phyloP scores from a whole-genome alignment of 2,329 filamentous ascomycete genomes.

The Mariannaea elegans region DNA sequence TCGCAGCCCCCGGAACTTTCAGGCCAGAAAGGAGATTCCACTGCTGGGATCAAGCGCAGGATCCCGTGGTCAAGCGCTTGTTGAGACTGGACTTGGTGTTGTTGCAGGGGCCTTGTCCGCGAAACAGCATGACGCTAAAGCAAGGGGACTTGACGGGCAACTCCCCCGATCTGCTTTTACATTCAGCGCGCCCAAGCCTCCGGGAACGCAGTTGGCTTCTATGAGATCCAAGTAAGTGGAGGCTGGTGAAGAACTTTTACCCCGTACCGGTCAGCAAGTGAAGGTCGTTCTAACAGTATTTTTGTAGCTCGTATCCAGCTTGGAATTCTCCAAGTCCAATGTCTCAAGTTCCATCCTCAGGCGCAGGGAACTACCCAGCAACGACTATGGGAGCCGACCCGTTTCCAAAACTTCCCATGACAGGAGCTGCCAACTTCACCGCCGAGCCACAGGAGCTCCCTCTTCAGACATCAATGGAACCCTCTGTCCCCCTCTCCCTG shows the following conservation, averaged over 20 bases:
- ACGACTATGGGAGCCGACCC: slow-evolving; percentile 60
- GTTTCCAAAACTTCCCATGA: slow-evolving; percentile 63
- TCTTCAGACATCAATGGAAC: slow-evolving; percentile 60
- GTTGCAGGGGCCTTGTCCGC: slow-evolving; percentile 64
- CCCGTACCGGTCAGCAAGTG: neutral
- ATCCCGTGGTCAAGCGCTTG: slow-evolving; percentile 78
- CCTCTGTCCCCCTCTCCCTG: slow-evolving; percentile 62
- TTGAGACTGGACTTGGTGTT: slow-evolving; percentile 69
- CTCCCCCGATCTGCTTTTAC: slow-evolving; percentile 66
- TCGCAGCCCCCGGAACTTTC: slow-evolving; percentile 92
- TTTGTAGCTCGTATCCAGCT: slow-evolving; percentile 64
- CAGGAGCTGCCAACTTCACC: slow-evolving; percentile 57
- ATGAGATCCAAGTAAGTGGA: slow-evolving; percentile 67
- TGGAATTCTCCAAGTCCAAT: slow-evolving; percentile 60
- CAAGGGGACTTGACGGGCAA: slow-evolving; percentile 61
- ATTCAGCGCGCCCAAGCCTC: slow-evolving; percentile 65
- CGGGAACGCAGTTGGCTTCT: slow-evolving; percentile 59
- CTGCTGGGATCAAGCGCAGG: slow-evolving; percentile 80
- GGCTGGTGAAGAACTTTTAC: neutral
- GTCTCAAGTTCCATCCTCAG: slow-evolving; percentile 59
- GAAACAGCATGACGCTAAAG: slow-evolving; percentile 64
- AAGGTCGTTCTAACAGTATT: slow-evolving; percentile 37
- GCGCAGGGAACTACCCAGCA: slow-evolving; percentile 58
- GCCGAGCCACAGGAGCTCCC: slow-evolving; percentile 64
- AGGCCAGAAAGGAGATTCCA: slow-evolving; percentile 91